Percentiles rank a stretch among this genome's conserved stretches.
Evolutionary conservation across 2,329 filamentous ascomycete species (phyloP).

Genomic region (Penicillium aurantiogriseum): DNA sequence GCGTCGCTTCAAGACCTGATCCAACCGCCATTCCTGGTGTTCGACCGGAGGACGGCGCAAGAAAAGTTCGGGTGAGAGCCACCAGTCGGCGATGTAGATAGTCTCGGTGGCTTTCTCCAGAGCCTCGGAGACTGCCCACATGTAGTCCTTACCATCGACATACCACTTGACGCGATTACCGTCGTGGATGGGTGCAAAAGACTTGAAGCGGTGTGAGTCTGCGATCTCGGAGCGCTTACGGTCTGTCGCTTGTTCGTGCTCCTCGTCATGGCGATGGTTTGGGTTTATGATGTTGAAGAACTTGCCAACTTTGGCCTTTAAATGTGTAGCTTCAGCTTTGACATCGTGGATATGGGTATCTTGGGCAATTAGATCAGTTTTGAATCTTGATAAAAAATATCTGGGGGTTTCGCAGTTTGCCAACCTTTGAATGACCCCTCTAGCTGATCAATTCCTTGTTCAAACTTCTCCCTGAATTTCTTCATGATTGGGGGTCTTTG

Average conservation of each 20-base stretch:
- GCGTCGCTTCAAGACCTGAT: conserved; percentile 80
- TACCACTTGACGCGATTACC: conserved; percentile 95
- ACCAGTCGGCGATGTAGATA: conserved; percentile 97
- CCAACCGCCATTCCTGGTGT: conserved; percentile 82
- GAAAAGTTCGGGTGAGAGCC: conserved; percentile 86
- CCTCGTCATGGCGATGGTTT: conserved; percentile 90
- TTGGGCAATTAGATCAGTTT: conserved; percentile 12
- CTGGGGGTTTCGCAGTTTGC: background rate
- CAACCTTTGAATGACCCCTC: conserved; percentile 31
- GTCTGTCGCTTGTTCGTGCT: conserved; percentile 81
- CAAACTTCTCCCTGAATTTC: conserved; percentile 27
- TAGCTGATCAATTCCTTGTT: conserved; percentile 20
- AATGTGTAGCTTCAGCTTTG: conserved; percentile 55
- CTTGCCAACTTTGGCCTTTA: conserved; percentile 64
- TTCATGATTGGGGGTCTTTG: conserved; percentile 21
- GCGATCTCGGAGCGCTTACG: conserved; percentile 70
- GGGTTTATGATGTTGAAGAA: conserved; percentile 71
- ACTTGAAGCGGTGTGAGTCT: conserved; percentile 78
- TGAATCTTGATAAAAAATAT: background rate
- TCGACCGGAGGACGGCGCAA: conserved; percentile 77
- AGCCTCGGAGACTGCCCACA: conserved; percentile 87
- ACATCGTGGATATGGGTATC: conserved; percentile 40
- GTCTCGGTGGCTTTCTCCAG: conserved; percentile 87
- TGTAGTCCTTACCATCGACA: conserved; percentile 92
- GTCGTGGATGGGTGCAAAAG: conserved; percentile 82